Conservation (phyloP, 306 rosid species). For the Cajanus cajan region DNA sequence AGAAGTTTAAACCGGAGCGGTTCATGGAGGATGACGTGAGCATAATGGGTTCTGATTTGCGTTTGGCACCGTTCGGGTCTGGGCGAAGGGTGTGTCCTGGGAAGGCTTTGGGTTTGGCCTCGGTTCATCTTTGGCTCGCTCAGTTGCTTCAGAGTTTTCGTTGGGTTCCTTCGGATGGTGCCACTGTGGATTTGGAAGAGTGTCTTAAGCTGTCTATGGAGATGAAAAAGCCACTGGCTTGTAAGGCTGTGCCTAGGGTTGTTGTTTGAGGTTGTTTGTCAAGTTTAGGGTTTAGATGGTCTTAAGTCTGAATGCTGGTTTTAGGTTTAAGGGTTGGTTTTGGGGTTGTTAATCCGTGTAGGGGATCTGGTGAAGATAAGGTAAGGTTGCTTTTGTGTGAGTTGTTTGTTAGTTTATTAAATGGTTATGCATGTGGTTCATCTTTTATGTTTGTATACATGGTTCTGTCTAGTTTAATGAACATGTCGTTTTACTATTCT, state of each 20-base stretch:
- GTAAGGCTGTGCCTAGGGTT: slow-evolving; percentile 62
- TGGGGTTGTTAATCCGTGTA: background rate
- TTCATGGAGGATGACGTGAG: slow-evolving; percentile 36
- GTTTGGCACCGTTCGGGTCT: slow-evolving; percentile 78
- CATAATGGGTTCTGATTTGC: slow-evolving; percentile 65
- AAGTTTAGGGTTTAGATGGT: background rate
- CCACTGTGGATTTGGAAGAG: slow-evolving; percentile 53
- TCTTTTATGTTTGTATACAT: background rate
- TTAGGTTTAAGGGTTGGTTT: background rate
- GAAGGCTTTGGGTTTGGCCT: slow-evolving; percentile 71
- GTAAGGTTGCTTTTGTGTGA: background rate
- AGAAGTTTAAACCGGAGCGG: slow-evolving; percentile 55
- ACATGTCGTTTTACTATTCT: background rate
- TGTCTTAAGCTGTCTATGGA: slow-evolving; percentile 74
- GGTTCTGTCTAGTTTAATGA: background rate
- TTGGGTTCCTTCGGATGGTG: slow-evolving; percentile 37
- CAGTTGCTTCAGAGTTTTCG: slow-evolving; percentile 58
- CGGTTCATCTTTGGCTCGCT: slow-evolving; percentile 77
- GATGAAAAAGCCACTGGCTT: slow-evolving; percentile 64
- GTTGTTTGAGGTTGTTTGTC: background rate
- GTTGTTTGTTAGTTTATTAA: background rate
- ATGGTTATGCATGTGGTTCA: background rate
- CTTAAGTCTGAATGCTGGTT: background rate
- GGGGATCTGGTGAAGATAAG: background rate
- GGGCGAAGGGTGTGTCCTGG: slow-evolving; percentile 88